A percentile compares a stretch with the other conserved stretches of the same genome.
phyloP scores from a whole-genome alignment of 345 rosid genomes.

The Pistacia atlantica region DNA sequence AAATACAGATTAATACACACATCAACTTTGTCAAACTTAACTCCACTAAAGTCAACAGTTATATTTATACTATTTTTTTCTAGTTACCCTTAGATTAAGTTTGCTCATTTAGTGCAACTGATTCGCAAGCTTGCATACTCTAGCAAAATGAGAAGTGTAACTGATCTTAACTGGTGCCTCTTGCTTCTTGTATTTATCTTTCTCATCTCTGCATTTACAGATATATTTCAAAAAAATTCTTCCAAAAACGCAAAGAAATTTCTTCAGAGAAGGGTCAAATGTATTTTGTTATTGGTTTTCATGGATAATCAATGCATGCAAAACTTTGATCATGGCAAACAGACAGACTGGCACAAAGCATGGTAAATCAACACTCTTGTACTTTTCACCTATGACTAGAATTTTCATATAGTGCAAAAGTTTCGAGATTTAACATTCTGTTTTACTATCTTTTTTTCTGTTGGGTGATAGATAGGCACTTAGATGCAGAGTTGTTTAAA shows the following conservation, averaged over 20 bases:
- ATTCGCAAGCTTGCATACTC: not conserved
- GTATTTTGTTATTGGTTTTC: not conserved
- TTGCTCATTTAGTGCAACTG: not conserved
- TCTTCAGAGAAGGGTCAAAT: not conserved
- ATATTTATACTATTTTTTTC: not conserved
- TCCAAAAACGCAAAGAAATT: not conserved
- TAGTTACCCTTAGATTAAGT: not conserved
- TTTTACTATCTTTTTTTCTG: not conserved
- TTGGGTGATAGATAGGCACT: not conserved
- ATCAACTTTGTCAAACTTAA: not conserved
- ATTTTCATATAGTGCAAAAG: not conserved
- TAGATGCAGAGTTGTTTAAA: not conserved
- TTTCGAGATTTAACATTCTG: not conserved
- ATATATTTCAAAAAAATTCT: not conserved
- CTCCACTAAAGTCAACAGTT: not conserved
- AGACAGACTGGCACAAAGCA: not conserved
- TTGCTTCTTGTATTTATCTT: not conserved
- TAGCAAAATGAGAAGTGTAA: not conserved
- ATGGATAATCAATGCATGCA: not conserved
- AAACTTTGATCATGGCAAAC: not conserved
- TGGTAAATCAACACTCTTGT: not conserved
- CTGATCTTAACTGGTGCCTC: not conserved
- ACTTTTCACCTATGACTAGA: conserved; percentile 3
- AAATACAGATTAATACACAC: conserved; percentile 9
- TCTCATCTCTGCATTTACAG: not conserved